A percentile compares a stretch with the other conserved stretches of the same genome.
phyloP scores from a whole-genome alignment of 2,329 filamentous ascomycete species.

The Fonsecaea monophora region DNA sequence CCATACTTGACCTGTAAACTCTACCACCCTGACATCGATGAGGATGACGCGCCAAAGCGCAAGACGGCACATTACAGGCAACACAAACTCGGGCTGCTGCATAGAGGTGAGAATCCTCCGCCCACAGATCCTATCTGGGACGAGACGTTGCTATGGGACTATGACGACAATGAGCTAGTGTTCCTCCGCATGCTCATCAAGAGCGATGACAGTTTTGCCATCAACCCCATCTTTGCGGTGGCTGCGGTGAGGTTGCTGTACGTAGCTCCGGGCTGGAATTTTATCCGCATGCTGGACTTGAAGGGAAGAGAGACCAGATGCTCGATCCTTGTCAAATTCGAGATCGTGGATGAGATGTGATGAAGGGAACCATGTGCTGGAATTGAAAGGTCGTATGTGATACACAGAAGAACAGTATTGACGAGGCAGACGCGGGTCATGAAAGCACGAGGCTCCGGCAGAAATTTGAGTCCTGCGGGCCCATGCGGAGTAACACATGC shows the following conservation, averaged over 20 bases:
- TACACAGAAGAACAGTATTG: no score
- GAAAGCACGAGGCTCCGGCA: neutral
- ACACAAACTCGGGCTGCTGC: slow-evolving; percentile 38
- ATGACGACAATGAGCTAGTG: slow-evolving; percentile 38
- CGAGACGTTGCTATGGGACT: slow-evolving; percentile 39
- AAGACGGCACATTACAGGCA: slow-evolving; percentile 39
- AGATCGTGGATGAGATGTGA: slow-evolving; percentile 28
- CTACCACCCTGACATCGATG: slow-evolving; percentile 33
- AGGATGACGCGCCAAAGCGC: slow-evolving; percentile 32
- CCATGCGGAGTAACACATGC: neutral
- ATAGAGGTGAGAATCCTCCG: slow-evolving; percentile 29
- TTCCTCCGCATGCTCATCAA: slow-evolving; percentile 39
- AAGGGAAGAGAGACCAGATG: slow-evolving; percentile 35
- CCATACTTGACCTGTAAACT: slow-evolving; percentile 40
- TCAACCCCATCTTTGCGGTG: slow-evolving; percentile 38
- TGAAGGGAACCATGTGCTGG: neutral
- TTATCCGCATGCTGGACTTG: slow-evolving; percentile 36
- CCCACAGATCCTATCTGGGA: slow-evolving; percentile 39
- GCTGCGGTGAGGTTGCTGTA: slow-evolving; percentile 37
- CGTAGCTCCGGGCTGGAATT: slow-evolving; percentile 35
- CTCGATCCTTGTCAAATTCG: slow-evolving; percentile 36
- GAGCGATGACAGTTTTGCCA: slow-evolving; percentile 39
- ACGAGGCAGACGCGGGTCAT: neutral
- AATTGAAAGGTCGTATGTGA: neutral
- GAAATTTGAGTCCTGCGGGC: neutral